Base-by-base conservation (phyloP, 1,139 yeast species). In the Sugiyamaella japonica region DNA sequence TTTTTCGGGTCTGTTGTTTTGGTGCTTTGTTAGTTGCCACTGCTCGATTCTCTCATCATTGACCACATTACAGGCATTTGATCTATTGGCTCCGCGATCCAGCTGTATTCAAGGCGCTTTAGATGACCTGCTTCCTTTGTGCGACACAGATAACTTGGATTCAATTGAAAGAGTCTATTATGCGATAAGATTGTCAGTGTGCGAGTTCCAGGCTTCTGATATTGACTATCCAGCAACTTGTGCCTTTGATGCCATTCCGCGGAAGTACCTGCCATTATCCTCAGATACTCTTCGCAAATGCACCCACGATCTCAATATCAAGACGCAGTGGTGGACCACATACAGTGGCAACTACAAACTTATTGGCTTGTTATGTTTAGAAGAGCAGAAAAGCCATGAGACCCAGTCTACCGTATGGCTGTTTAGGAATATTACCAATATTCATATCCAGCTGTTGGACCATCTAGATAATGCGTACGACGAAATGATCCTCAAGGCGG, bases 311-410 rank as follows among this genome's bases (percentile, higher is more conserved):
- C 56, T 72, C 43, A 70, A 67, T 41, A 36, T 64, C 1, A 56
- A 59, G 25, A 64, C 74, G 0, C 73, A 71, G 31, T 70, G 74
- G 73, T 72, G 76, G 76, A 71, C 76, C 0, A 71, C 75, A 0
- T 71, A 66, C 56, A 69, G 70, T 40, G 73, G 73, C 4, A 69
- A 70, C 50, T 70, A 67, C 53, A 63, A 66, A 25, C 59, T 70
- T 12, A 65, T 72, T 8, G 62, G 66, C 10, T 61, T 60, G 1
- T 53, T 71, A 0, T 72, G 76, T 47, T 48, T 55, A 7, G 70
- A 67, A 52, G 47, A 56, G 31, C 59, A 52, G 20, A 51, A 50
- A 13, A 53, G 52, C 16, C 56, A 57, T 38, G 61, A 59, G 39
- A 49, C 50, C n/a, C 55, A 49, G 36, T 39, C 53, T 16, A 28